Evolutionary conservation across 257 asterid species (phyloP), one percentile per base, ranked within the genome.

Genomic region (Salvia hispanica): DNA sequence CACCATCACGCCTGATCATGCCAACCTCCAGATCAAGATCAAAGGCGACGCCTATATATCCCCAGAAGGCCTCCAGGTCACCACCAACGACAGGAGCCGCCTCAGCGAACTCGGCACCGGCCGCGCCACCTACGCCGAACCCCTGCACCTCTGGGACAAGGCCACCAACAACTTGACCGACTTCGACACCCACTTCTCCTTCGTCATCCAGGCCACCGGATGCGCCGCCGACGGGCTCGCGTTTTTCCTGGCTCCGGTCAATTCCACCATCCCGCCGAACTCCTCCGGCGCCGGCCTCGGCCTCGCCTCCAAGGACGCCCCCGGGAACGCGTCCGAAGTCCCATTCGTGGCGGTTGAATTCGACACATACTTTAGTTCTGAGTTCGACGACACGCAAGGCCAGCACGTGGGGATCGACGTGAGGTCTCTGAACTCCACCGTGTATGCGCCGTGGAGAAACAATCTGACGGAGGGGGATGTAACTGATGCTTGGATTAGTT

Each of bases 281-380:
- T 34, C 61, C 7, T 15, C 39, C 4, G 60, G 61, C 12, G 9
- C 50, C 8, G 70, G 39, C 39, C 70, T 64, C 5, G 70, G 70
- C 39, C 70, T 65, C 31, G 39, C 50, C 60, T n/a, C 21, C 21
- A 18, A 0, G 21, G 21, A 0, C 21, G 21, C 21, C n/a, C n/a
- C n/a, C n/a, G n/a, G n/a, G n/a, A n/a, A n/a, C 21, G 21, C 21
- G 1, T 10, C 70, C 3, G 60, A 18, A 10, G 48, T 2, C 9
- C 70, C 70, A 2, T 64, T 64, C 18, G 9, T 64, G 9, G 70
- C 70, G 5, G 70, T 65, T 4, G 70, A 65, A 7, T 50, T 64
- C n/a, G 70, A 64, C 21, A 64, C 70, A 1, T 48, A 0, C 12
- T 0, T 18, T 1, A 64, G 34, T 9, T 7, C 48, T 36, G 0